A percentile compares a stretch with the other conserved stretches of the same genome.
Evolutionary conservation across 2,329 filamentous ascomycete genomes (phyloP).

Genomic region (Neonectria hederae): DNA sequence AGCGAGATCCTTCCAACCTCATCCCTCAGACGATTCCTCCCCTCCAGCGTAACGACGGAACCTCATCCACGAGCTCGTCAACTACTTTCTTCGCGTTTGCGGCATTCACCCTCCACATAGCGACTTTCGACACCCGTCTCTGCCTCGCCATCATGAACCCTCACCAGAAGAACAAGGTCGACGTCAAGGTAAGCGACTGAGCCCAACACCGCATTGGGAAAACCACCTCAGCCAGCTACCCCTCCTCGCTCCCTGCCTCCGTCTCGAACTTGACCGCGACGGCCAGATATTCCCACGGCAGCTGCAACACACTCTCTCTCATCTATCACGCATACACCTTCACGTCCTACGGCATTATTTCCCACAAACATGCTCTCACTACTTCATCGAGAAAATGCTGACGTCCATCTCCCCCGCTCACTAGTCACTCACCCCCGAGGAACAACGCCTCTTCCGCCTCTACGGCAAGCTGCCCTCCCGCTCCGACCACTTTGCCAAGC

Average conservation of each 20-base stretch:
- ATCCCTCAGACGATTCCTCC: conserved; percentile 27
- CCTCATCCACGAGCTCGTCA: neutral
- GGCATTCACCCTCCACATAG: conserved; percentile 5
- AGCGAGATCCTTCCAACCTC: conserved; percentile 24
- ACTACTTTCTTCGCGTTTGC: neutral
- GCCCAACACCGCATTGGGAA: conserved; percentile 25
- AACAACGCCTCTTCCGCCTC: conserved; percentile 94
- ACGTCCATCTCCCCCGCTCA: conserved; percentile 21
- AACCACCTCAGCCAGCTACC: conserved; percentile 30
- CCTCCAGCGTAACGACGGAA: conserved; percentile 2
- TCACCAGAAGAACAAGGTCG: conserved; percentile 98
- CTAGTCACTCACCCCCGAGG: conserved; percentile 90
- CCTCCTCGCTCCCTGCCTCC: conserved; percentile 18
- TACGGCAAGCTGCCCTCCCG: conserved; percentile 98
- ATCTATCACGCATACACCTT: conserved; percentile 1
- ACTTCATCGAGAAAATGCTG: conserved; percentile 27
- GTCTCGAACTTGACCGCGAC: conserved; percentile 15
- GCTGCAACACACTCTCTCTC: conserved; percentile 4
- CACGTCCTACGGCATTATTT: neutral
- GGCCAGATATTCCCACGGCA: neutral
- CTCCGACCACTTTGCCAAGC: conserved; percentile 96
- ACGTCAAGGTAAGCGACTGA: conserved; percentile 80
- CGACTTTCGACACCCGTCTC: neutral
- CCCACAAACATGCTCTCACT: conserved; percentile 3
- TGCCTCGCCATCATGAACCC: conserved; percentile 78